Base-by-base conservation (phyloP, 2,329 filamentous ascomycete species). In the Cytospora leucostoma region DNA sequence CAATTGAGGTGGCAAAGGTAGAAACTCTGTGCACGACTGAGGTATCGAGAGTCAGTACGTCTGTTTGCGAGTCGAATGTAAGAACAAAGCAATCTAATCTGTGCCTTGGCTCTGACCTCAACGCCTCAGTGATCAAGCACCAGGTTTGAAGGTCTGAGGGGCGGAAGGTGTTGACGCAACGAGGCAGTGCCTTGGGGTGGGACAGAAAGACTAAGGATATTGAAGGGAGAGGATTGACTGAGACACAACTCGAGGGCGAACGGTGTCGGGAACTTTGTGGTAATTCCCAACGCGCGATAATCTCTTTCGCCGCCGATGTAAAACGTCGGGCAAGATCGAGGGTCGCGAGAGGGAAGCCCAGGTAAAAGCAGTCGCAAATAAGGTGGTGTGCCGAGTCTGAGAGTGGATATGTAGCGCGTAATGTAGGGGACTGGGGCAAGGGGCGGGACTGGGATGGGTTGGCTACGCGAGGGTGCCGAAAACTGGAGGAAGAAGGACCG, bases 161-260 rank as follows among this genome's bases (percentile, higher is more conserved):
- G 37, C n/a, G 50, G 34, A 51, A 51, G 56, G 56, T n/a, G 53
- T 33, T 34, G 32, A 50, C 40, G 11, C 40, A 27, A 52, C 59
- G 33, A 50, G 35, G 19, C n/a, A 44, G 53, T 57, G 54, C 21
- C 19, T 15, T 47, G 40, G 33, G 15, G 21, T 50, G 38, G 17
- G 33, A 54, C 11, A 38, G 44, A 47, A 49, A 58, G 17, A 47
- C 27, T 17, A 56, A 54, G 56, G 52, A 33, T 33, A 35, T 35
- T 55, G 47, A 44, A 32, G 35, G 51, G 17, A 38, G 47, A 37
- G 21, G 34, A 56, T 44, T 51, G 56, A 51, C 21, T 56, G 56
- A 65, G 56, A 65, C 64, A 63, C 64, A 56, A 63, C 64, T 63
- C 64, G 64, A 65, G 49, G 64, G 56, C 61, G 33, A 57, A 52